phyloP scores from a whole-genome alignment of 768 basidiomycete species.

The Trametes coccinea region DNA sequence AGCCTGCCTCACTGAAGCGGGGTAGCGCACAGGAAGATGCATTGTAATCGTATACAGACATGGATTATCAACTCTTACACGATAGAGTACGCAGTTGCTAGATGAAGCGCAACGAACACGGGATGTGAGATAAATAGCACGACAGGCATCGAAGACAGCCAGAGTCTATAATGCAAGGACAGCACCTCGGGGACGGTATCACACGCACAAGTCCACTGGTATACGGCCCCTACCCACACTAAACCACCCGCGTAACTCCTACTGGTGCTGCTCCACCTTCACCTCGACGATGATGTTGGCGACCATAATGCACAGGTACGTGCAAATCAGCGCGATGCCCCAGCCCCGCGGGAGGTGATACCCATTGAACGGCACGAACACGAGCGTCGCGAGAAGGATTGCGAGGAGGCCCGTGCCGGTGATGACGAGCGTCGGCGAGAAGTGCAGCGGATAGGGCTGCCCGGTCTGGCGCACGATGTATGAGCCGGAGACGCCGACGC shows the following conservation, averaged over 20 bases:
- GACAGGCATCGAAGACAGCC: background rate
- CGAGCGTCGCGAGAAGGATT: conserved; percentile 71
- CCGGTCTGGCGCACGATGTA: conserved; percentile 71
- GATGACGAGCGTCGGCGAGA: conserved; percentile 82
- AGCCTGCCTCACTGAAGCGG: no score
- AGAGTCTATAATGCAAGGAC: conserved; percentile 3
- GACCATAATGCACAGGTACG: conserved; percentile 76
- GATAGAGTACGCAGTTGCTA: background rate
- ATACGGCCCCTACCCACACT: background rate
- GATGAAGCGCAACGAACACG: background rate
- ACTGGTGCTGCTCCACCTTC: conserved; percentile 16
- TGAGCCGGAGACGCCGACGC: conserved; percentile 89
- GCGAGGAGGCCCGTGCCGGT: conserved; percentile 80
- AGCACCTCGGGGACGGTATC: background rate
- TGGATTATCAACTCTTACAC: background rate
- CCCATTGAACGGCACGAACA: conserved; percentile 83
- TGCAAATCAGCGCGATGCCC: conserved; percentile 76
- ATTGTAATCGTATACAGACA: conserved; percentile 3
- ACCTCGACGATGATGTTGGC: conserved; percentile 82
- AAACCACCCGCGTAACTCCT: background rate
- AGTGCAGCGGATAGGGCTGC: conserved; percentile 68
- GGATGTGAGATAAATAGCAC: conserved; percentile 8
- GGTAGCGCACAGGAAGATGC: background rate
- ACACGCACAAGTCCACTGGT: background rate
- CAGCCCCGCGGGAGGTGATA: conserved; percentile 79